These are phyloP conservation scores for Bipolaris sorokiniana DNA, from an alignment of 2,329 filamentous ascomycete species.

Conservation along the genomic window DNA sequence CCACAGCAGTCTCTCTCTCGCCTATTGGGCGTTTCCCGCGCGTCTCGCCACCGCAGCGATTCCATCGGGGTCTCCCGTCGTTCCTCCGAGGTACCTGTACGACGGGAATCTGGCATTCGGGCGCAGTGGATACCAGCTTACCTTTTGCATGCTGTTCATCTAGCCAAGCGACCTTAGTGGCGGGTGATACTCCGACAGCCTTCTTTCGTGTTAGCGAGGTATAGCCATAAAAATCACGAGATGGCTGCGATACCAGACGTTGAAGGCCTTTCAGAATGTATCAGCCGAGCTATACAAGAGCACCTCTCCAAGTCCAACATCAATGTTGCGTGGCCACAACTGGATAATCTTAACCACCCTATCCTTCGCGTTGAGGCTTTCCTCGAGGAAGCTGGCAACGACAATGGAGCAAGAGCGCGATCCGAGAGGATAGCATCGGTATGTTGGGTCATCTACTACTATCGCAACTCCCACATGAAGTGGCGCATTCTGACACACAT, in stretches of 20 bases:
- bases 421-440: constrained; percentile 40
- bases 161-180: constrained; percentile 6
- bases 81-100: constrained; percentile 1
- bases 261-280: constrained; percentile 41
- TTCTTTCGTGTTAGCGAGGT: background rate
- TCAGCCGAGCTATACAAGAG: constrained; percentile 38
- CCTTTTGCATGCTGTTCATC: background rate
- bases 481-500: constrained; percentile 13
- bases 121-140: background rate
- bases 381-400: constrained; percentile 34
- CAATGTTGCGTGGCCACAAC: constrained; percentile 34
- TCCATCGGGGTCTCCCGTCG: background rate
- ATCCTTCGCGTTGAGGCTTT: constrained; percentile 42
- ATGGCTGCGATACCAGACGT: constrained; percentile 31
- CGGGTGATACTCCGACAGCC: constrained; percentile 3
- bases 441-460: constrained; percentile 10
- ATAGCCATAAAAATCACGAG: background rate
- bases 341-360: constrained; percentile 30
- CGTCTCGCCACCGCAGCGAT: background rate
- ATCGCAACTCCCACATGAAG: background rate
- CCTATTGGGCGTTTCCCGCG: background rate
- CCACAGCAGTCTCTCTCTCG: background rate
- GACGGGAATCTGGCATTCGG: background rate
- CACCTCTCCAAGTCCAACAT: constrained; percentile 35
- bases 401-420: constrained; percentile 14